Conservation (phyloP, 2,329 filamentous ascomycete species). For the Tolypocladium amazonense region DNA sequence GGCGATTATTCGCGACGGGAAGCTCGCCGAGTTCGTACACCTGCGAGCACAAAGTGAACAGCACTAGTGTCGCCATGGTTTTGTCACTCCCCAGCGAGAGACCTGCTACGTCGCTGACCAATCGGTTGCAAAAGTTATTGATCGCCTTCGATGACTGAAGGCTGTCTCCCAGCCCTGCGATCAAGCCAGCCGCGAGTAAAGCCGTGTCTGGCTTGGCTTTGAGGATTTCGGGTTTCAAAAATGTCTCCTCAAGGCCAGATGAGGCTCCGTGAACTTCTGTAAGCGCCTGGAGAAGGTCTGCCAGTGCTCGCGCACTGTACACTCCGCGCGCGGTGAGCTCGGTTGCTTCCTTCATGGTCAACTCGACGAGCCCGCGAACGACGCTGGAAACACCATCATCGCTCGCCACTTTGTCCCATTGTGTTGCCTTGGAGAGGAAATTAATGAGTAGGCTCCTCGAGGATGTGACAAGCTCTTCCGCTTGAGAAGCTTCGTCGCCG, state of each 20-base stretch:
- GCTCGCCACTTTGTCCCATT: constrained; percentile 27
- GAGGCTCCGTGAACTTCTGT: constrained; percentile 36
- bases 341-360: constrained; percentile 31
- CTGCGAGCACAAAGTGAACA: constrained; percentile 41
- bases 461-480: constrained; percentile 31
- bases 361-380: constrained; percentile 29
- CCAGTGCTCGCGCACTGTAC: constrained; percentile 43
- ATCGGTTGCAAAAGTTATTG: constrained; percentile 45
- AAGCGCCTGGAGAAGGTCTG: constrained; percentile 35
- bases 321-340: constrained; percentile 31
- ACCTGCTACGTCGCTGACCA: constrained; percentile 50
- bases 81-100: constrained; percentile 31
- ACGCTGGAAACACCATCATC: constrained; percentile 23
- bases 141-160: constrained; percentile 36
- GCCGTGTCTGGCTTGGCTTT: constrained; percentile 35
- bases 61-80: constrained; percentile 36
- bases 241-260: constrained; percentile 33
- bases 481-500: constrained; percentile 23
- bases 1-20: constrained; percentile 53
- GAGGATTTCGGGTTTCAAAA: constrained; percentile 33
- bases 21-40: constrained; percentile 42
- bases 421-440: constrained; percentile 19
- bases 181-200: constrained; percentile 36
- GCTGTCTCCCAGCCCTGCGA: constrained; percentile 41
- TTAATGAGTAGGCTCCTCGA: constrained; percentile 25